Evolutionary conservation across 345 rosid species (phyloP).

Genomic region (Sisymbrium altissimum): DNA sequence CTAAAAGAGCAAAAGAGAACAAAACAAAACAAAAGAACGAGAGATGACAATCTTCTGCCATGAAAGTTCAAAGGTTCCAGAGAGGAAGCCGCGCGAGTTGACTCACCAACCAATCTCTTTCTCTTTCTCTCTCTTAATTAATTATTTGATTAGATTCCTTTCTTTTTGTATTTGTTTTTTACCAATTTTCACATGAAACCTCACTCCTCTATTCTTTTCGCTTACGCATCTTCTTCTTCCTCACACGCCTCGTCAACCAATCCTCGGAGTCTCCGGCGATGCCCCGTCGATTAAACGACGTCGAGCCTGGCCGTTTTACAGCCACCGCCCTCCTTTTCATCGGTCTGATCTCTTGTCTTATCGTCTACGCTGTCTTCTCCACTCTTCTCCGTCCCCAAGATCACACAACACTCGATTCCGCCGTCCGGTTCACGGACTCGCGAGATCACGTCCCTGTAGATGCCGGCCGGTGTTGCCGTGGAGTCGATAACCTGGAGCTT

Average conservation of each 20-base stretch:
- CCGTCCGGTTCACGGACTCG: slow-evolving; percentile 18
- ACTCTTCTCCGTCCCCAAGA: slow-evolving; percentile 37
- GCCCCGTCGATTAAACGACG: slow-evolving; percentile 66
- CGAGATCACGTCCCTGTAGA: slow-evolving; percentile 8
- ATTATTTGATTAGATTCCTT: slow-evolving; percentile 21
- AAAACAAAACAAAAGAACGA: neutral
- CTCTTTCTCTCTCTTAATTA: slow-evolving; percentile 19
- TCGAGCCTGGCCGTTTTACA: slow-evolving; percentile 55
- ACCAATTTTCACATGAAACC: slow-evolving; percentile 19
- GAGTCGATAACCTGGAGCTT: slow-evolving; percentile 77
- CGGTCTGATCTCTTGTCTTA: slow-evolving; percentile 54
- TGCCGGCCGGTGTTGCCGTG: slow-evolving; percentile 64
- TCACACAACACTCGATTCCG: slow-evolving; percentile 12
- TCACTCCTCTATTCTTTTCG: slow-evolving; percentile 5
- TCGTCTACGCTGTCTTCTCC: slow-evolving; percentile 71
- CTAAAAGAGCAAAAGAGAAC: neutral
- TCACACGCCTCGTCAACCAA: slow-evolving; percentile 17
- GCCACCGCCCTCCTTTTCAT: slow-evolving; percentile 47
- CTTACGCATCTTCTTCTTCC: slow-evolving; percentile 22
- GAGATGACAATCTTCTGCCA: slow-evolving; percentile 23
- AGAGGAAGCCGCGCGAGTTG: slow-evolving; percentile 28
- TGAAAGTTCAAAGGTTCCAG: slow-evolving; percentile 29
- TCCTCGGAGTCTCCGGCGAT: slow-evolving; percentile 35
- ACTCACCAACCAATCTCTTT: slow-evolving; percentile 27
- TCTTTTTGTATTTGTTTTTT: neutral